phyloP scores from a whole-genome alignment of 1,139 yeast genomes.

The Hemisphaericaspora xylofermentans region DNA sequence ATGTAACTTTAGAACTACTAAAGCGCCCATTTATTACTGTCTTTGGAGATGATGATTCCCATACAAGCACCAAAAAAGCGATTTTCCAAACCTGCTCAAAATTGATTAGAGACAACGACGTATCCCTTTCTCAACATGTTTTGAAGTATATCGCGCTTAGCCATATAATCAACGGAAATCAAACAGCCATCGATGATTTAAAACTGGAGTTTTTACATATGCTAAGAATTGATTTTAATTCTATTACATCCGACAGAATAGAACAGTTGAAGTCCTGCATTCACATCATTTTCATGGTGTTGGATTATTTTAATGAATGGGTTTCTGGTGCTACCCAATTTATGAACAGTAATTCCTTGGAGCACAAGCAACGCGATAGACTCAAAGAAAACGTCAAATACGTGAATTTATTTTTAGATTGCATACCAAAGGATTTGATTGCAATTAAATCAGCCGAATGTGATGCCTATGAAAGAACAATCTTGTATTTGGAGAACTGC shows the following conservation, averaged over 20 bases:
- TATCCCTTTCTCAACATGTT: slow-evolving; percentile 66
- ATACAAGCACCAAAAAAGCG: slow-evolving; percentile 21
- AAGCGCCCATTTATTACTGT: slow-evolving; percentile 31
- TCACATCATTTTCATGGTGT: slow-evolving; percentile 69
- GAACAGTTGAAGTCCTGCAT: slow-evolving; percentile 65
- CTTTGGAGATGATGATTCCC: slow-evolving; percentile 10
- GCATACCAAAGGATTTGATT: slow-evolving; percentile 65
- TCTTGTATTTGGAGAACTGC: slow-evolving; percentile 82
- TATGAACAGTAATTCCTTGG: slow-evolving; percentile 21
- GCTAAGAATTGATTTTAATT: slow-evolving; percentile 40
- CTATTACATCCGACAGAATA: slow-evolving; percentile 47
- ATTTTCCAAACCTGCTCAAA: slow-evolving; percentile 68
- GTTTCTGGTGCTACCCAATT: slow-evolving; percentile 37
- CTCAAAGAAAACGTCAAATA: slow-evolving; percentile 29
- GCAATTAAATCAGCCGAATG: slow-evolving; percentile 83
- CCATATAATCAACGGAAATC: slow-evolving; percentile 56
- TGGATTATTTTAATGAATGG: slow-evolving; percentile 89
- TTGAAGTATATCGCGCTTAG: slow-evolving; percentile 77
- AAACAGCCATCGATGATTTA: slow-evolving; percentile 45
- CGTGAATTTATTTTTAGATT: slow-evolving; percentile 47
- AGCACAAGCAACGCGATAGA: slow-evolving; percentile 19
- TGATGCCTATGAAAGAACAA: slow-evolving; percentile 83
- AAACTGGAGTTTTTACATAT: slow-evolving; percentile 58
- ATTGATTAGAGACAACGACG: slow-evolving; percentile 70
- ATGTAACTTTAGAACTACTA: slow-evolving; percentile 64